Conservation (phyloP, 495 filamentous ascomycete genomes). For the Cairneyella variabilis region DNA sequence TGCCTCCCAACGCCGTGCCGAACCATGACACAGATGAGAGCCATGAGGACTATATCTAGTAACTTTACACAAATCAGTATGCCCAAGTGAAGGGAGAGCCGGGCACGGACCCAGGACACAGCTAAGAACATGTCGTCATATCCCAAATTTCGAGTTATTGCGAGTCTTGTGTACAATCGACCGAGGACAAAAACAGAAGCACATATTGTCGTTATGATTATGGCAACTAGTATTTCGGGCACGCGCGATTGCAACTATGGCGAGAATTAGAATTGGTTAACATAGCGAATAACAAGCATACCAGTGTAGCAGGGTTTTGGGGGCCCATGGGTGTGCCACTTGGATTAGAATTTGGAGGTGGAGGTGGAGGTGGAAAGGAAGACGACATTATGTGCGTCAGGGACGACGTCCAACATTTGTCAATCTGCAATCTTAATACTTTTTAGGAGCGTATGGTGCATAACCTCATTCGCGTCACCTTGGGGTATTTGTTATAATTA, state of each 20-base stretch:
- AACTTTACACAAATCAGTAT: not conserved
- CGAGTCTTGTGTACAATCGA: not conserved
- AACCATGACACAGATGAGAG: not conserved
- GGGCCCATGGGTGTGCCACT: not conserved
- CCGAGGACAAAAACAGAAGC: not conserved
- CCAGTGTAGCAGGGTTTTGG: not conserved
- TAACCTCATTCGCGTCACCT: no score
- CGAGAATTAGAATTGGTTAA: not conserved
- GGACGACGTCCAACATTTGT: no score
- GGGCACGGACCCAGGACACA: not conserved
- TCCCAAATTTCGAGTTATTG: not conserved
- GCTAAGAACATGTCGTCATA: not conserved
- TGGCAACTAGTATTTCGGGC: not conserved
- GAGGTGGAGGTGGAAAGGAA: no score
- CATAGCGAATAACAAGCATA: not conserved
- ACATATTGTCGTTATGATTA: not conserved
- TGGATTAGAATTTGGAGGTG: not conserved
- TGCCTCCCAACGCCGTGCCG: not conserved
- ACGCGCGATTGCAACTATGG: not conserved
- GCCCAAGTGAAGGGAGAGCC: not conserved
- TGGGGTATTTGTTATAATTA: no score
- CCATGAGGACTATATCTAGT: not conserved
- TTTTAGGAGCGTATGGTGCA: no score
- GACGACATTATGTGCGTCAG: no score
- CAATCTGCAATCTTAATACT: no score